A percentile compares a stretch with the other conserved stretches of the same genome.
Evolutionary conservation across 2,329 filamentous ascomycete genomes (phyloP).

Genomic region (Emericellopsis cladophorae): DNA sequence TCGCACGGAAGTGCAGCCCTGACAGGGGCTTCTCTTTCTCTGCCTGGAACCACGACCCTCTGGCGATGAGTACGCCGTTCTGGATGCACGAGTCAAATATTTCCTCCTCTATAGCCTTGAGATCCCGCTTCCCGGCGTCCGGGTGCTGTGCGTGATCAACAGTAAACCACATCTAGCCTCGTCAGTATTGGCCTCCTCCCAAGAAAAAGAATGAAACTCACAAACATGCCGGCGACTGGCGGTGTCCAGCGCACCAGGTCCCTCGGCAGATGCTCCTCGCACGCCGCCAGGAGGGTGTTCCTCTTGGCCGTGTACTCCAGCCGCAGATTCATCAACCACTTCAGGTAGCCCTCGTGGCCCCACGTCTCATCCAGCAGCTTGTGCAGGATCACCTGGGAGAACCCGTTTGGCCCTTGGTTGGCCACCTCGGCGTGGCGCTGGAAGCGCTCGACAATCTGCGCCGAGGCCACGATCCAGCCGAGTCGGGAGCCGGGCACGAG

Average conservation of each 20-base stretch:
- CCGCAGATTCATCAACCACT: constrained; percentile 78
- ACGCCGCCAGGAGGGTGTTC: constrained; percentile 66
- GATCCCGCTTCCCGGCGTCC: constrained; percentile 32
- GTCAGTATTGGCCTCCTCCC: not conserved
- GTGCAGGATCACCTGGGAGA: constrained; percentile 73
- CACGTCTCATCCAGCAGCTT: constrained; percentile 88
- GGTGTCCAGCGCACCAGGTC: constrained; percentile 69
- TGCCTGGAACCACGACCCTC: constrained; percentile 85
- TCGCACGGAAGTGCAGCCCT: constrained; percentile 78
- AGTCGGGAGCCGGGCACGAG: constrained; percentile 68
- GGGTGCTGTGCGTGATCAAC: constrained; percentile 58
- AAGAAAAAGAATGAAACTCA: constrained; percentile 30
- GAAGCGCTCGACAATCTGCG: constrained; percentile 74
- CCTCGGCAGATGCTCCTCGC: constrained; percentile 61
- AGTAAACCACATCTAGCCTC: constrained; percentile 54
- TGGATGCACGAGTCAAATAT: constrained; percentile 71
- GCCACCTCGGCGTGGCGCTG: constrained; percentile 71
- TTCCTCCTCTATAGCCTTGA: constrained; percentile 66
- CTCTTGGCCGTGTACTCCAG: constrained; percentile 70
- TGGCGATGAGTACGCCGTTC: constrained; percentile 66
- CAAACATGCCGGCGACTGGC: constrained; percentile 89
- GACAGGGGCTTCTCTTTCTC: constrained; percentile 46
- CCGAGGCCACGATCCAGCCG: constrained; percentile 83
- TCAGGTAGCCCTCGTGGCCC: constrained; percentile 82
- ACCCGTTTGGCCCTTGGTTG: constrained; percentile 74